These are phyloP conservation scores for Plasmodium cynomolgi DNA, from an alignment of 169 alveolate species.

Conservation along the genomic window DNA sequence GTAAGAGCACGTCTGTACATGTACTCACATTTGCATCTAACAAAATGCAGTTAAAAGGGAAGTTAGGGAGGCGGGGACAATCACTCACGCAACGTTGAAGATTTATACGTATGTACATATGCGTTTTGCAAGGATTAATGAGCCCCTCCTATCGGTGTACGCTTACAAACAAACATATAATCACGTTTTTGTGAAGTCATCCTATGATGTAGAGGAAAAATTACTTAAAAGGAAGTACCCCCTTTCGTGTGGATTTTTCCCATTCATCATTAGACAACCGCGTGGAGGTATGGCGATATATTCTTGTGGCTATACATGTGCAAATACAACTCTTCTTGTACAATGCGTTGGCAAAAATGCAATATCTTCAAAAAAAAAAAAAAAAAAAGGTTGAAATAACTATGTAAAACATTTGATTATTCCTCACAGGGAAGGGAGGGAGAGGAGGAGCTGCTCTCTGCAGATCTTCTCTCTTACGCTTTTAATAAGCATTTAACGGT, in stretches of 20 bases:
- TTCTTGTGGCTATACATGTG: neutral
- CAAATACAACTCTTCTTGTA: neutral
- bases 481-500: neutral
- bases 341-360: neutral
- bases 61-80: neutral
- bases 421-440: neutral
- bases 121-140: neutral
- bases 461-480: neutral
- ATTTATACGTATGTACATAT: slow-evolving; percentile 3
- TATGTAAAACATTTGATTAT: neutral
- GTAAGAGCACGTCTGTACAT: neutral
- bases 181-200: slow-evolving; percentile 2
- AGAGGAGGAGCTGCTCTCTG: neutral
- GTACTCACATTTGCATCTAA: neutral
- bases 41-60: neutral
- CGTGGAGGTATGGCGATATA: neutral
- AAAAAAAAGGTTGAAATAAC: neutral
- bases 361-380: neutral
- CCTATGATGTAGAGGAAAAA: neutral
- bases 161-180: slow-evolving; percentile 15
- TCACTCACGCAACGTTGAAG: neutral
- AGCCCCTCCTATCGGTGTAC: neutral
- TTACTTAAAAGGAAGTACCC: neutral
- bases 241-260: neutral
- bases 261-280: neutral